A percentile compares a stretch with the other conserved stretches of the same genome.
Conservation (phyloP, 306 rosid genomes). For the Vigna trinervia region DNA sequence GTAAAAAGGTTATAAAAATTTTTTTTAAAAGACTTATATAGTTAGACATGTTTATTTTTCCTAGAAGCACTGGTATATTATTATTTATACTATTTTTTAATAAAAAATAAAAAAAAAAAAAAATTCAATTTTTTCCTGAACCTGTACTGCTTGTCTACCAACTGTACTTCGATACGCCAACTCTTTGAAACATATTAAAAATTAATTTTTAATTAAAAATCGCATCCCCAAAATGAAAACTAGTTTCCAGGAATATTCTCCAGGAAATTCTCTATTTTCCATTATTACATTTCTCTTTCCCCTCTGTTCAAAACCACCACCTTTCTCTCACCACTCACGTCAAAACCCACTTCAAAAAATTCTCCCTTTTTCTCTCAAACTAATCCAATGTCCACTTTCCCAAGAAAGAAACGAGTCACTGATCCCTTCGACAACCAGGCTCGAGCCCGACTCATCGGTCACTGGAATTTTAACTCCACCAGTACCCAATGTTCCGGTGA, state of each 20-base stretch:
- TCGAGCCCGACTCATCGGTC: constrained; percentile 57
- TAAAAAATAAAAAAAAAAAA: no score
- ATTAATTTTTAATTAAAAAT: background rate
- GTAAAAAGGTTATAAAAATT: no score
- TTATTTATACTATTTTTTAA: no score
- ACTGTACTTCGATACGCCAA: background rate
- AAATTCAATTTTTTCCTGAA: no score
- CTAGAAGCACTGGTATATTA: no score
- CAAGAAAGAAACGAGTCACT: constrained; percentile 54
- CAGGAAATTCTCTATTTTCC: constrained; percentile 25
- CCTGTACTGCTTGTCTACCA: no score
- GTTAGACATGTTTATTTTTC: no score
- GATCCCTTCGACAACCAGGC: constrained; percentile 57
- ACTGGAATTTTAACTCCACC: constrained; percentile 49
- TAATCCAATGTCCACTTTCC: constrained; percentile 43
- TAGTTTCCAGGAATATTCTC: constrained; percentile 39
- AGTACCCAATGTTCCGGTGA: constrained; percentile 24
- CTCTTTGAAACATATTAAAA: background rate
- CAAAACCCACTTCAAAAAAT: background rate
- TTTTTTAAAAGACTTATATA: no score
- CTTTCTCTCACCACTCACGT: background rate
- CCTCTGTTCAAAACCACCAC: background rate
- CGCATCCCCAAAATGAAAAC: background rate
- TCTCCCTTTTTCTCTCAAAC: background rate
- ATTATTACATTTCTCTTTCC: background rate